These are phyloP conservation scores for Stephania japonica DNA, from an alignment of 164 flowering plant species.

Conservation along the genomic window DNA sequence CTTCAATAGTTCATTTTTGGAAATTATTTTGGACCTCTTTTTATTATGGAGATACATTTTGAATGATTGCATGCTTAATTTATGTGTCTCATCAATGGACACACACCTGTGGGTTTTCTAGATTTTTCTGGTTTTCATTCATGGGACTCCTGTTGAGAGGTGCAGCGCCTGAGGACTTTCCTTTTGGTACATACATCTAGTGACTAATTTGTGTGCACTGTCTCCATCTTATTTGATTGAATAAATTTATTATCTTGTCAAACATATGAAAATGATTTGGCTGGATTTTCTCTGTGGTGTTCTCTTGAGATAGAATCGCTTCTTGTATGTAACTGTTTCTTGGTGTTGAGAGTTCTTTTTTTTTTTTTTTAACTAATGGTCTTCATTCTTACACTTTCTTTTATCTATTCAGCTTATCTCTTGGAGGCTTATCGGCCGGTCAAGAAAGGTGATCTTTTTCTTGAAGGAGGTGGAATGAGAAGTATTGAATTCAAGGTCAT, in stretches of 20 bases:
- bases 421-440: slow-evolving; percentile 77
- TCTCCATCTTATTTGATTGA: no score
- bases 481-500: slow-evolving; percentile 78
- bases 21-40: background rate
- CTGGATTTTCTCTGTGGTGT: no score
- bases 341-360: background rate
- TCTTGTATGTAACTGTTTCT: no score
- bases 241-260: no score
- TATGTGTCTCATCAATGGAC: background rate
- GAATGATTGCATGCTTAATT: background rate
- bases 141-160: background rate
- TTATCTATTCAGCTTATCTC: slow-evolving; percentile 58
- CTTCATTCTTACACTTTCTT: background rate
- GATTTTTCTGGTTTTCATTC: background rate
- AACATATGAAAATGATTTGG: no score
- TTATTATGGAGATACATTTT: background rate
- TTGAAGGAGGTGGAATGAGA: slow-evolving; percentile 82
- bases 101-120: background rate
- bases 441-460: slow-evolving; percentile 73
- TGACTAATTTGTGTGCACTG: no score
- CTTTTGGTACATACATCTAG: background rate
- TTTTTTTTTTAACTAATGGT: background rate
- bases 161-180: background rate
- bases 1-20: no score
- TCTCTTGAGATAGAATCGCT: no score